Percentiles rank a stretch among this genome's conserved stretches.
phyloP scores from a whole-genome alignment of 257 asterid species.

The Forsythia viridissima region DNA sequence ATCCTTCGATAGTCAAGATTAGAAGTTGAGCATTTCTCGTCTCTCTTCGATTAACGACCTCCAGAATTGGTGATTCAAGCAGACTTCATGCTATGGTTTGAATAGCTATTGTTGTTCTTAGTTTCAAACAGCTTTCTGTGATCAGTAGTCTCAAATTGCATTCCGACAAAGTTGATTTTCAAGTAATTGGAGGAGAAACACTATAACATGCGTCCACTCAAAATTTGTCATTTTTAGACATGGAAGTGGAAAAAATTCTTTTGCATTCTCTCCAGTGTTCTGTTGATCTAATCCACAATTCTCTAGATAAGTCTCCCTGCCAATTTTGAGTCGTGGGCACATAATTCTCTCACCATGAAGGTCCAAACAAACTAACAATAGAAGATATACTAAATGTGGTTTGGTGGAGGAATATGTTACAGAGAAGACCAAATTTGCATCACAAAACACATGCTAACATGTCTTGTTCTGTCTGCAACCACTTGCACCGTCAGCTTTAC shows the following conservation, averaged over 20 bases:
- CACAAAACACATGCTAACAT: not conserved
- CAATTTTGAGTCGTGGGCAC: not conserved
- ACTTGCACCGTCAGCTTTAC: not conserved
- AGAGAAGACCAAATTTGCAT: not conserved
- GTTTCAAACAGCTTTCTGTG: not conserved
- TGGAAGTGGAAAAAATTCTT: not conserved
- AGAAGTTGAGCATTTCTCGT: not conserved
- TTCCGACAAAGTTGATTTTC: not conserved
- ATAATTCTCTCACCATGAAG: too few species aligned
- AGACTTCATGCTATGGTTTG: not conserved
- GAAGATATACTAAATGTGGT: too few species aligned
- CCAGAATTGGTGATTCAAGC: not conserved
- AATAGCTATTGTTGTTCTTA: not conserved
- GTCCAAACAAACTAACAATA: not conserved
- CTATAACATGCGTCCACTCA: not conserved
- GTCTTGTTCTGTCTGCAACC: not conserved
- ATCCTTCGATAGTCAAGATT: not conserved
- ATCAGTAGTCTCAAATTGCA: not conserved
- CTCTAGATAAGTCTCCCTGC: not conserved
- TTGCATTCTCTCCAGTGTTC: not conserved
- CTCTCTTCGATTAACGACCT: not conserved
- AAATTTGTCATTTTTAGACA: not conserved
- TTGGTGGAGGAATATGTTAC: not conserved
- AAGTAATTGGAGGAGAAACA: not conserved
- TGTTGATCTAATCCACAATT: not conserved